These are phyloP conservation scores for Physcomitrium patens DNA, from an alignment of 225 moss, liverwort and hornwort genomes.

Conservation along the genomic window DNA sequence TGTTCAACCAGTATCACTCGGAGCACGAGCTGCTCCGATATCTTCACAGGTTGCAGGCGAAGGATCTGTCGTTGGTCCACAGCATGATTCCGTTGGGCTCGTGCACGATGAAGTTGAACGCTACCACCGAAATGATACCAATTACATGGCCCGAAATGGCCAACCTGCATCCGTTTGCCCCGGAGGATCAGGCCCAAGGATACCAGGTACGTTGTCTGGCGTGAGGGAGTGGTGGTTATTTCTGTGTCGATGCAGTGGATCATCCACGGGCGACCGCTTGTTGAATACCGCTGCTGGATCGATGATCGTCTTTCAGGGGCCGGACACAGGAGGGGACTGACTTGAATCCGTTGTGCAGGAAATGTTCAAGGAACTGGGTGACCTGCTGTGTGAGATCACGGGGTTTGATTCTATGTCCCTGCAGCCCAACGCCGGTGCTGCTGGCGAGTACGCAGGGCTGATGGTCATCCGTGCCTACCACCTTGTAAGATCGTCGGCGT, in stretches of 20 bases:
- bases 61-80: constrained; percentile 89
- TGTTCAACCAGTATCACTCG: constrained; percentile 89
- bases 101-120: constrained; percentile 98
- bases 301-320: background rate
- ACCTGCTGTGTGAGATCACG: constrained; percentile 87
- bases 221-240: background rate
- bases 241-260: background rate
- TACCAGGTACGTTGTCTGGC: constrained; percentile 58
- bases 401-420: constrained; percentile 96
- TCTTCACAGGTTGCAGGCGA: constrained; percentile 83
- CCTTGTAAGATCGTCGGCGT: constrained; percentile 49
- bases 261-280: too few relatives aligned
- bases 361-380: constrained; percentile 87
- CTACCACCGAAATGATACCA: constrained; percentile 96
- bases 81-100: constrained; percentile 99
- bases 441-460: constrained; percentile 95
- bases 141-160: constrained; percentile 93
- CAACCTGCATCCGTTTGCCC: constrained; percentile 91
- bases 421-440: constrained; percentile 96
- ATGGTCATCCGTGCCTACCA: constrained; percentile 96
- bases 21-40: constrained; percentile 97
- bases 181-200: constrained; percentile 78
- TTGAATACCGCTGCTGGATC: background rate
- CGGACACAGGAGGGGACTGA: too few relatives aligned
- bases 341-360: constrained; percentile 47